A percentile compares a stretch with the other conserved stretches of the same genome.
Evolutionary conservation across 2,329 filamentous ascomycete species (phyloP).

Genomic region (Metarhizium album): DNA sequence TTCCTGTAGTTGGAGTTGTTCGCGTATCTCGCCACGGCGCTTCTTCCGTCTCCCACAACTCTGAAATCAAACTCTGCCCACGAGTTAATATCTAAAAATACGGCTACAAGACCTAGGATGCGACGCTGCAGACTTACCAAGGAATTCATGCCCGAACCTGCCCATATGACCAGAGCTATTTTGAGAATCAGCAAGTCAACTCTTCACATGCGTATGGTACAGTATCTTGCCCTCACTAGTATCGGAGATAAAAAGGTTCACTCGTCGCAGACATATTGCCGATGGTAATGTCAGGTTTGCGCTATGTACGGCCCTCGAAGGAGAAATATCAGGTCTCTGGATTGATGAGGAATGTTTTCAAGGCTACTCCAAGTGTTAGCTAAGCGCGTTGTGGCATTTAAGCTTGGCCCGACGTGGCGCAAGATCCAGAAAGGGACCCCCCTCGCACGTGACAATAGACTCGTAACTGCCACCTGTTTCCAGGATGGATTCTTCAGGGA

Average conservation of each 20-base stretch:
- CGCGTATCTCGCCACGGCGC: conserved; percentile 88
- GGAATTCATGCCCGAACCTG: conserved; percentile 94
- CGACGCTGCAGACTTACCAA: conserved; percentile 47
- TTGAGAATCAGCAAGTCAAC: not conserved
- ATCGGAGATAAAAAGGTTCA: conserved; percentile 90
- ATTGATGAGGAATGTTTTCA: too few relatives aligned
- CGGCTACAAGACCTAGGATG: not conserved
- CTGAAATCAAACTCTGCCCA: conserved; percentile 89
- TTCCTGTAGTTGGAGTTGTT: conserved; percentile 99
- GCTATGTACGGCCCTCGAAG: not conserved
- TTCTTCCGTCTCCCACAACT: conserved; percentile 82
- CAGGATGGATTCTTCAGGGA: not conserved
- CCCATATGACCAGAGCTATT: conserved; percentile 90
- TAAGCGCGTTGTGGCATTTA: not conserved
- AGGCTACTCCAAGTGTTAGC: not conserved
- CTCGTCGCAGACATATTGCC: conserved; percentile 49
- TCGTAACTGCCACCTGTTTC: conserved; percentile 6
- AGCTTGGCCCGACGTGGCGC: not conserved
- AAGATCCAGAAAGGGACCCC: not conserved
- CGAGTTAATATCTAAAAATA: not conserved
- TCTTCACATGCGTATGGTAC: not conserved
- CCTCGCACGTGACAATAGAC: conserved; percentile 4
- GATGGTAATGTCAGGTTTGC: not conserved
- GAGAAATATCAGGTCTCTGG: too few relatives aligned
- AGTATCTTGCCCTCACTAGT: conserved; percentile 61